Conservation (phyloP, 441 rosid species). For the Pelargonium fulgidum region DNA sequence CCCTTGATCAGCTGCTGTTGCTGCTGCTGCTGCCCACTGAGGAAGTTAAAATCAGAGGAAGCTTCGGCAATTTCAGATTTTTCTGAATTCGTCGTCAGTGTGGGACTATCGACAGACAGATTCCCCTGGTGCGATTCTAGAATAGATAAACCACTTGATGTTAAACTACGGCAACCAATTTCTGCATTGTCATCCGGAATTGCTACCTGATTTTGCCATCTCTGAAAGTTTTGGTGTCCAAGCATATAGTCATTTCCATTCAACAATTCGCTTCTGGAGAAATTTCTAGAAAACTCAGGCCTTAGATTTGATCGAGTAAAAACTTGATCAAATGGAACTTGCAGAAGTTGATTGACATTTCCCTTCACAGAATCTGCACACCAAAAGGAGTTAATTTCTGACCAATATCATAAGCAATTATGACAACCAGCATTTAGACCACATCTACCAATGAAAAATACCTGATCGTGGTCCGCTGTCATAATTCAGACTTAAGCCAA, state of each 20-base stretch:
- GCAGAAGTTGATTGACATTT: slow-evolving; percentile 2
- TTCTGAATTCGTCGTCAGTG: slow-evolving; percentile 32
- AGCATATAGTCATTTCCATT: slow-evolving; percentile 51
- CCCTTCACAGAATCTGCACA: neutral
- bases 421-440: too few species aligned
- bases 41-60: slow-evolving; percentile 34
- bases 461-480: slow-evolving; percentile 25
- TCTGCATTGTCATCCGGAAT: slow-evolving; percentile 48
- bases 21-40: too few species aligned
- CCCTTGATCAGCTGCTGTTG: too few species aligned
- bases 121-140: slow-evolving; percentile 31
- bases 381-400: too few species aligned
- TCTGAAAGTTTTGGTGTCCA: slow-evolving; percentile 40
- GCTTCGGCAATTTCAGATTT: slow-evolving; percentile 55
- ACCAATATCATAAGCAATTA: too few species aligned
- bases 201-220: slow-evolving; percentile 50
- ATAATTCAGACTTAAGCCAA: slow-evolving; percentile 20
- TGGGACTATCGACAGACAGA: slow-evolving; percentile 34
- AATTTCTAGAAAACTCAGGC: slow-evolving; percentile 46
- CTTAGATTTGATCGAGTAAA: slow-evolving; percentile 44
- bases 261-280: slow-evolving; percentile 37
- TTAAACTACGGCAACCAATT: slow-evolving; percentile 41
- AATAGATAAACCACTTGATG: slow-evolving; percentile 21
- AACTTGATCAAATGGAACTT: neutral
- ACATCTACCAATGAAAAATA: slow-evolving; percentile 1